Base-by-base conservation (phyloP, 805 yeast species). In the Yarrowia bubula region DNA sequence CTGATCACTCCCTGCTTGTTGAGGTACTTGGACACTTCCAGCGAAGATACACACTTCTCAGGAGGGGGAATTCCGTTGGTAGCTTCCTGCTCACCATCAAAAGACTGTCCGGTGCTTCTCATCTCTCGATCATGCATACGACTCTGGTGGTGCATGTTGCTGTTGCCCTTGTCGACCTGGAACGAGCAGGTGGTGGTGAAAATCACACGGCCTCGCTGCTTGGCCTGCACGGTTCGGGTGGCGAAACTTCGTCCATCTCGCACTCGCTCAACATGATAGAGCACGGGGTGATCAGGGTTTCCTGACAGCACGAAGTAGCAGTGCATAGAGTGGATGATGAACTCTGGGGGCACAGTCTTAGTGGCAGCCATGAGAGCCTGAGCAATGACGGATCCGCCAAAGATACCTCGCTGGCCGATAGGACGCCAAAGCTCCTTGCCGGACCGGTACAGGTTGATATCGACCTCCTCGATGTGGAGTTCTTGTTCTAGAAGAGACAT, bases 101-200 rank as follows among this genome's bases (percentile, higher is more conserved):
- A 51, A 1, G 57, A 18, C 42, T 58, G 35, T 13, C 64, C 64
- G 8, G 43, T 41, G 43, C 22, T 8, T 14, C 14, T 8, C 2
- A 14, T n/a, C n/a, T 28, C 44, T 38, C 60, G 47, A 37, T 55
- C 61, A 17, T 55, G 17, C 64, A 58, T 58, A 33, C 64, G 41
- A 42, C 51, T 43, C 43, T 58, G 64, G 10, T 58, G 64, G 31
- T 58, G 64, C 64, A 58, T 58, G 51, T 58, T 44, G 3, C 15
- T 33, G 43, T 58, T 58, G 17, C 64, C 51, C 51, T 44, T 58
- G 35, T 68, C 71, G 5, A 75, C 70, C 65, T 80, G 78, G 67
- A 85, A 76, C 6, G 84, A 76, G 14, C 85, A 77, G 55, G 81
- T 76, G 1, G 88, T 83, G 4, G 80, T 78, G 70, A 81, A 85